Evolutionary conservation across 2,329 filamentous ascomycete genomes (phyloP).

Genomic region (Pseudocercospora cruenta): DNA sequence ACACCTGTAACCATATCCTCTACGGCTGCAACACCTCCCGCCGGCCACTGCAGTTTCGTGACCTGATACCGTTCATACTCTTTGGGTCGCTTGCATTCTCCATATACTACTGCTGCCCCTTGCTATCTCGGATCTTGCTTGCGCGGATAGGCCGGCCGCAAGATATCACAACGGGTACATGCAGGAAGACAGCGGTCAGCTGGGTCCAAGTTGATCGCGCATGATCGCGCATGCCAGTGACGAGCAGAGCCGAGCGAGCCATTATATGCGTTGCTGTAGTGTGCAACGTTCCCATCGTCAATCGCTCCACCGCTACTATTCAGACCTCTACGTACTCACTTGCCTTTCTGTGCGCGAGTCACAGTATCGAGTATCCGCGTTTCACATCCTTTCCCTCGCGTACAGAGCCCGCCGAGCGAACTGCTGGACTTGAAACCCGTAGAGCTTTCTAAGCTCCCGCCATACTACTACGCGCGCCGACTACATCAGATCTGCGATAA

Average conservation of each 20-base stretch:
- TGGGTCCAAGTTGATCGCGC: slow-evolving; percentile 5
- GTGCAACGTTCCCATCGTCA: slow-evolving; percentile 5
- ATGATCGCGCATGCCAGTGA: slow-evolving; percentile 5
- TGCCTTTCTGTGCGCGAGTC: neutral
- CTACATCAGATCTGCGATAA: neutral
- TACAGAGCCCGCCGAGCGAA: neutral
- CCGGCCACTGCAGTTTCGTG: neutral
- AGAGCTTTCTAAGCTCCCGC: neutral
- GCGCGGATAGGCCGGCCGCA: slow-evolving; percentile 5
- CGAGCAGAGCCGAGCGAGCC: neutral
- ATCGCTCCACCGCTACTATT: neutral
- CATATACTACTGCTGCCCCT: neutral
- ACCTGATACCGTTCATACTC: neutral
- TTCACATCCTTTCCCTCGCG: slow-evolving; percentile 4
- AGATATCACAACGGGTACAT: slow-evolving; percentile 2
- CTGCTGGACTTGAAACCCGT: neutral
- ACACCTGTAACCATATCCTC: neutral
- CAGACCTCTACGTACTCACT: neutral
- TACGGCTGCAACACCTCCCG: neutral
- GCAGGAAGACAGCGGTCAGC: slow-evolving; percentile 4
- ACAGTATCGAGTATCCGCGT: neutral
- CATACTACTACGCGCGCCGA: neutral
- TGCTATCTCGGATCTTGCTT: neutral
- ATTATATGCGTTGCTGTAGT: neutral
- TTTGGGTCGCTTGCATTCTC: neutral